Evolutionary conservation across 2,329 filamentous ascomycete species (phyloP), one percentile per base, ranked within the genome.

Genomic region (Ceratocystis huliohia): DNA sequence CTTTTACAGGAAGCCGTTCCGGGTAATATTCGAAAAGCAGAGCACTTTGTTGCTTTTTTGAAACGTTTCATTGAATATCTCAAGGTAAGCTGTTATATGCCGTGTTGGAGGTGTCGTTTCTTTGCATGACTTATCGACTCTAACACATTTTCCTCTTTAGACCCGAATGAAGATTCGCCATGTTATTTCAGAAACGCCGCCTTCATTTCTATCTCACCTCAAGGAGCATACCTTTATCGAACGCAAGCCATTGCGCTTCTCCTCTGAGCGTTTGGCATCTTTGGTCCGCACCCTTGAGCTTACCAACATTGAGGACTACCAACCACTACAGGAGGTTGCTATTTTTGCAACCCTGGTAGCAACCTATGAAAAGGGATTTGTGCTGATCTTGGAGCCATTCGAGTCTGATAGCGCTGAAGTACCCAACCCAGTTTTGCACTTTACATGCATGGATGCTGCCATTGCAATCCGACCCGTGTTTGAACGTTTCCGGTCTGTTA

Each of bases 391-490:
- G n/a, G 94, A 99, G 72, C 95, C 94, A 0, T 99, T 89, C 73
- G 94, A 99, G 76, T 96, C 92, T 0, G 93, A 96, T 70, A 91
- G 89, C 15, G 93, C 94, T 30, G 94, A 94, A 64, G 92, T 99
- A 0, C 91, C 94, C 0, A 99, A 99, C 70, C 94, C 94, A 0
- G 86, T 97, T n/a, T 81, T 99, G 13, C 95, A 99, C 74, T 96
- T 99, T 73, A 94, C 93, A 2, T 99, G 94, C 72, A 81, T 99
- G 25, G 94, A 99, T 75, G 94, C 94, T 3, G 94, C 95, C 0
- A 99, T 99, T 70, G 94, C 95, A 53, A 99, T 99, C 73, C 95
- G 94, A 69, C 94, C 94, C 0, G 93, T 99, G 4, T 96, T 99
- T 73, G 93, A 99, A 68, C 87, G 94, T 64, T 99, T 99, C 75